Conservation (phyloP, 768 basidiomycete species). For the Infundibulicybe gibba region DNA sequence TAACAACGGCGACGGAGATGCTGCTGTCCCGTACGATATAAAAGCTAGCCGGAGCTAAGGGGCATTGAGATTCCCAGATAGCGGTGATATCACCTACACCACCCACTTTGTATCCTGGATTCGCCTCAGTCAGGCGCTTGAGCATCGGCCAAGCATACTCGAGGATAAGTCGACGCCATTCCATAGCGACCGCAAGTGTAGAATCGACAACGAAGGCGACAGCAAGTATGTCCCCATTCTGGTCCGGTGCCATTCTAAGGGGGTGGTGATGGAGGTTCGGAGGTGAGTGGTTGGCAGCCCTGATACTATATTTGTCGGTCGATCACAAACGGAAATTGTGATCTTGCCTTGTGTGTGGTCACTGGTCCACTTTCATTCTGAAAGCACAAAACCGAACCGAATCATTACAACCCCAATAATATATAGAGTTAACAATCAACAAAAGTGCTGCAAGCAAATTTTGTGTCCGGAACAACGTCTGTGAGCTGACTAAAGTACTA, state of each 20-base stretch:
- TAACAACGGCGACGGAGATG: conserved; percentile 55
- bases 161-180: conserved; percentile 45
- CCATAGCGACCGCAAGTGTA: conserved; percentile 46
- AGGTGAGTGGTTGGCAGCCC: too few relatives aligned
- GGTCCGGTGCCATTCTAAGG: not conserved
- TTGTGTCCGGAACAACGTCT: too few relatives aligned
- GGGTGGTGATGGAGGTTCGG: too few relatives aligned
- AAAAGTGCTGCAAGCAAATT: too few relatives aligned
- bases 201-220: conserved; percentile 61
- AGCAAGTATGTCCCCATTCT: conserved; percentile 28
- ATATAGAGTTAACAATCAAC: too few relatives aligned
- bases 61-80: not conserved
- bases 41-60: conserved; percentile 41
- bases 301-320: too few relatives aligned
- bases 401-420: too few relatives aligned
- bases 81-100: not conserved
- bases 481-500: too few relatives aligned
- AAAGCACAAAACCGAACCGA: too few relatives aligned
- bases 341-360: too few relatives aligned
- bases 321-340: too few relatives aligned
- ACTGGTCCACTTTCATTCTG: too few relatives aligned
- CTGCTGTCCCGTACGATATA: conserved; percentile 61
- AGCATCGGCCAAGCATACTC: conserved; percentile 51
- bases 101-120: conserved; percentile 34
- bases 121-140: conserved; percentile 44